phyloP scores from a whole-genome alignment of 441 rosid species.

The Populus hybrid region DNA sequence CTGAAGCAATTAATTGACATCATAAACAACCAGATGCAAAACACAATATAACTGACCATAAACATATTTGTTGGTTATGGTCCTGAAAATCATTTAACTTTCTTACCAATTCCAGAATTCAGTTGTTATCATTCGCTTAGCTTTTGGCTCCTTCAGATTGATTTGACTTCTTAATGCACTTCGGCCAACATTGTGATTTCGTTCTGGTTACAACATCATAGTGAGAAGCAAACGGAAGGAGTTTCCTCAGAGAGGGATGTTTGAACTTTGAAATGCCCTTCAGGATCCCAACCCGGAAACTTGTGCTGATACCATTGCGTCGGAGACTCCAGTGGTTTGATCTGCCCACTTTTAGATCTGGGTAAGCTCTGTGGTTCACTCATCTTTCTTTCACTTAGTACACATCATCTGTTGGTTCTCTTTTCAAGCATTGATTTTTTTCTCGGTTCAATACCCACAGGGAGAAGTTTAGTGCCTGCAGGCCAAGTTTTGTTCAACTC shows the following conservation, averaged over 20 bases:
- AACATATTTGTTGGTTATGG: not conserved
- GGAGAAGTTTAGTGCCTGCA: not conserved
- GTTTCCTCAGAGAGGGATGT: not conserved
- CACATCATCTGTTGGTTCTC: not conserved
- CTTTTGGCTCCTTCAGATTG: not conserved
- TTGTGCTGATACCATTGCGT: not conserved
- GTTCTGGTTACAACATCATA: not conserved
- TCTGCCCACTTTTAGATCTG: not conserved
- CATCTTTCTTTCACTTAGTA: not conserved
- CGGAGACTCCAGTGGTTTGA: not conserved
- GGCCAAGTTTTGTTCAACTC: not conserved
- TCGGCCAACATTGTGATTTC: not conserved
- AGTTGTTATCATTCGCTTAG: not conserved
- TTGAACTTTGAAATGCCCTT: not conserved
- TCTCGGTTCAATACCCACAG: not conserved
- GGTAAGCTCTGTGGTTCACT: not conserved
- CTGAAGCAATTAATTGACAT: not conserved
- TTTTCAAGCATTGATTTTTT: not conserved
- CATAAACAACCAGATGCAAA: not conserved
- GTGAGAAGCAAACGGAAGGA: not conserved
- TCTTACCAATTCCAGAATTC: not conserved
- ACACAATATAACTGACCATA: not conserved
- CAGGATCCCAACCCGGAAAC: not conserved
- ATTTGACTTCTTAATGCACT: not conserved
- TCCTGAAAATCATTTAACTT: not conserved